Evolutionary conservation across 2,329 filamentous ascomycete genomes (phyloP).

Genomic region (Trichophyton rubrum): DNA sequence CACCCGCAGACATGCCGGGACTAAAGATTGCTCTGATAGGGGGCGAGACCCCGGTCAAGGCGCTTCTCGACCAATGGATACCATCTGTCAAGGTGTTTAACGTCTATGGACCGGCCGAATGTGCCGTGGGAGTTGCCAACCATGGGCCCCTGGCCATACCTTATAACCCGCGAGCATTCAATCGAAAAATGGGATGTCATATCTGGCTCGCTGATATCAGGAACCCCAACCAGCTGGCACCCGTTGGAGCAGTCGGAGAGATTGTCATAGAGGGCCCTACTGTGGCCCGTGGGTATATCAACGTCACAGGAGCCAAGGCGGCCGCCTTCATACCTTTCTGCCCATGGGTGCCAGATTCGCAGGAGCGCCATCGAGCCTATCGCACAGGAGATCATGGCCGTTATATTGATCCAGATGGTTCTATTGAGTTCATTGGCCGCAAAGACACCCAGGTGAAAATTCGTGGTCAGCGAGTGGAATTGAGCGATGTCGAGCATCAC

Average conservation of each 20-base stretch:
- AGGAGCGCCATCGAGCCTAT: constrained; percentile 10
- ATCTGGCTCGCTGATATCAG: constrained; percentile 16
- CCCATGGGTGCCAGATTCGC: neutral
- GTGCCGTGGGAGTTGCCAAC: neutral
- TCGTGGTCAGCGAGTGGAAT: constrained; percentile 68
- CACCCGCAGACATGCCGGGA: constrained; percentile 28
- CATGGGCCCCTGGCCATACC: neutral
- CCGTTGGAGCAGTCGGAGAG: constrained; percentile 31
- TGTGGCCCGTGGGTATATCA: constrained; percentile 27
- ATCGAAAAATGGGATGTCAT: neutral
- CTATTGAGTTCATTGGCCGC: constrained; percentile 13
- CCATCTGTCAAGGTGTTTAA: constrained; percentile 26
- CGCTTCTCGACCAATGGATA: constrained; percentile 18
- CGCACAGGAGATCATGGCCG: constrained; percentile 16
- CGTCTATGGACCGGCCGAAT: constrained; percentile 20
- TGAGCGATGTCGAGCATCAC: constrained; percentile 60
- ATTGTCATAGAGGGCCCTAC: constrained; percentile 28
- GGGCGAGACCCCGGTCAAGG: constrained; percentile 17
- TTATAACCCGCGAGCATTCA: neutral
- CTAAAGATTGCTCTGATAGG: constrained; percentile 27
- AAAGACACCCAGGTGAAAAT: constrained; percentile 59
- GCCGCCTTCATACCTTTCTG: constrained; percentile 11
- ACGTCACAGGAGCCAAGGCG: constrained; percentile 12
- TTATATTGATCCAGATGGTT: constrained; percentile 12
- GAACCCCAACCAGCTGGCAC: constrained; percentile 13